Evolutionary conservation across 495 filamentous ascomycete genomes (phyloP), one percentile per base, ranked within the genome.

Genomic region (Talaromyces borbonicus): DNA sequence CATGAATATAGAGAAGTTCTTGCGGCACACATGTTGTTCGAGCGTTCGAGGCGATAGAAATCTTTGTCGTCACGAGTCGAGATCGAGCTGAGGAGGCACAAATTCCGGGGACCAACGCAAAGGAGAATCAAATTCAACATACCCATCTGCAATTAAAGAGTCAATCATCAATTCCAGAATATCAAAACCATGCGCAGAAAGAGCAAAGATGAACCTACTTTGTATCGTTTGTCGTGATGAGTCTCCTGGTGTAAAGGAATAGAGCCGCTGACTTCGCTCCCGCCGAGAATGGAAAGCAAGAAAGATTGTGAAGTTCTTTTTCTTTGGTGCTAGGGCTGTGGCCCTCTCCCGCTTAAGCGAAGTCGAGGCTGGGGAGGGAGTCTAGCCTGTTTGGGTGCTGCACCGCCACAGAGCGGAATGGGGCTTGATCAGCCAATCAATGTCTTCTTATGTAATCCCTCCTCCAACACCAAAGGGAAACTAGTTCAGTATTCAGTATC

Each of bases 171-270:
- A n/a, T 47, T 25, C 36, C 36, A 44, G 8, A 11, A 40, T 25
- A 43, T 27, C 38, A 46, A 41, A 38, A 44, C n/a, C n/a, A n/a
- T n/a, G n/a, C n/a, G n/a, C n/a, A n/a, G n/a, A n/a, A 16, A 41
- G 27, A 20, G 42, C 36, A 50, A 47, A 47, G 45, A 26, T 22
- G 3, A n/a, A 71, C 73, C 67, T 52, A 77, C 73, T 75, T 63
- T 77, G 66, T 67, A 70, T 69, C 66, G 71, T 66, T 38, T 69
- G 66, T 68, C 62, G 69, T 74, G 64, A 68, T 63, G 60, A 67
- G 63, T 71, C 65, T 63, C 66, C 57, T 59, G 56, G 35, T 38
- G 35, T 20, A 58, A 43, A 42, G 56, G 56, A 57, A 61, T n/a
- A n/a, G 50, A 53, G 54, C 56, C 56, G 57, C 54, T 55, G 56